Percentiles rank a stretch among this genome's conserved stretches.
phyloP scores from a whole-genome alignment of 2,329 filamentous ascomycete genomes.

The Fusarium sp. region DNA sequence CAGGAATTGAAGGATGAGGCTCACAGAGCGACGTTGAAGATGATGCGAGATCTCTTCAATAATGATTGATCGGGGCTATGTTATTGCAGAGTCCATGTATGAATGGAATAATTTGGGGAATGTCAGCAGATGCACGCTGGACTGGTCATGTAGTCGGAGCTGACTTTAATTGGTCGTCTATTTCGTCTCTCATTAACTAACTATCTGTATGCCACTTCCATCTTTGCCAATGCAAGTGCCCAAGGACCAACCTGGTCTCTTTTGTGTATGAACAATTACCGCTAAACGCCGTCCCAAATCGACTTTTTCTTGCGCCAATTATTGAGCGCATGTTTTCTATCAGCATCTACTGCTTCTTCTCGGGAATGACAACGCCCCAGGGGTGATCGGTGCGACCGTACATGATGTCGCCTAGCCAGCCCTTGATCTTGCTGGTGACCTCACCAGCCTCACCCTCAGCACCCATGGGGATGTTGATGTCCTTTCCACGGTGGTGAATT shows the following conservation, averaged over 20 bases:
- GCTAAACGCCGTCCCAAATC: conserved; percentile 46
- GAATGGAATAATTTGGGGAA: background rate
- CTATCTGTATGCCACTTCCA: conserved; percentile 20
- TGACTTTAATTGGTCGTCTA: conserved; percentile 43
- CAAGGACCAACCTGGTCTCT: conserved; percentile 24
- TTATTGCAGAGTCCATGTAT: background rate
- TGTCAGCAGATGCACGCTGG: background rate
- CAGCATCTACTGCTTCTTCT: conserved; percentile 65
- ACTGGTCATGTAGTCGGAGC: conserved; percentile 8
- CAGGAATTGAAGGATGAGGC: conserved; percentile 51
- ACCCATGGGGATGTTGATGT: conserved; percentile 73
- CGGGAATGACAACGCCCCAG: conserved; percentile 77
- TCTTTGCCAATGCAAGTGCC: conserved; percentile 13
- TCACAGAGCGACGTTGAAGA: conserved; percentile 44
- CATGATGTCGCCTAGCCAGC: conserved; percentile 79
- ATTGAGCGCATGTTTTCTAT: conserved; percentile 1
- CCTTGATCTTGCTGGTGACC: conserved; percentile 74
- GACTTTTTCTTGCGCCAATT: conserved; percentile 17
- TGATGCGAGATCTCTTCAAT: conserved; percentile 48
- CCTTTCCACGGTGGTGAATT: conserved; percentile 75
- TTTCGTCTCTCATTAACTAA: conserved; percentile 46
- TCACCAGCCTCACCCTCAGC: conserved; percentile 62
- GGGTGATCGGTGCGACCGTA: conserved; percentile 76
- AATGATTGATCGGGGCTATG: conserved; percentile 17
- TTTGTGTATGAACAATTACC: conserved; percentile 41